Evolutionary conservation across 2,329 filamentous ascomycete species (phyloP).

Genomic region (Neonectria neomacrospora): DNA sequence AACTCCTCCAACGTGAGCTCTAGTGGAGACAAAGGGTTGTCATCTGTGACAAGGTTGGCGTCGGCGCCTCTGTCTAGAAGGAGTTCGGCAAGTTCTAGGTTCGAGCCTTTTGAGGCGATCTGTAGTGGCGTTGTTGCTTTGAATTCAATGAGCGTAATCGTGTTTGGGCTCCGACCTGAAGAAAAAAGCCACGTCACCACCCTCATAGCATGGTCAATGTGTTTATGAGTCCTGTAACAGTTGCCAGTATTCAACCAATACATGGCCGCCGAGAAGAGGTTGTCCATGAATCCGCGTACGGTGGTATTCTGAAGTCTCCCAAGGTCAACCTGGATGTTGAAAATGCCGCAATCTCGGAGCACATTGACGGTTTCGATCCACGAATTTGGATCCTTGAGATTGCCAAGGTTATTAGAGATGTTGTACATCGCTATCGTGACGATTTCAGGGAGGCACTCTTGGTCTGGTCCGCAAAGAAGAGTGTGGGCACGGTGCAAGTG

Average conservation of each 20-base stretch:
- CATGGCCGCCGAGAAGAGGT: neutral
- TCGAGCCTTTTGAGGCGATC: neutral
- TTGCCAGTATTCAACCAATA: neutral
- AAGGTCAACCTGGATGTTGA: conserved; percentile 2
- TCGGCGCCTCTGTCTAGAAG: neutral
- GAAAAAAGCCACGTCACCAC: neutral
- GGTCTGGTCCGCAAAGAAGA: neutral
- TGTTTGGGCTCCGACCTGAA: neutral
- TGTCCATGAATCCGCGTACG: conserved; percentile 5
- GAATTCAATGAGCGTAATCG: too few relatives aligned
- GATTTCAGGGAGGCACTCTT: conserved; percentile 1
- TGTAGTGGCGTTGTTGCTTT: neutral
- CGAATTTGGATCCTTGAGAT: neutral
- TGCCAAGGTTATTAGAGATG: conserved; percentile 6
- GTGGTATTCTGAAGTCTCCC: neutral
- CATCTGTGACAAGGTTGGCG: neutral
- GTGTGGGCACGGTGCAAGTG: conserved; percentile 5
- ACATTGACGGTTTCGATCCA: neutral
- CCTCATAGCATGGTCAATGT: neutral
- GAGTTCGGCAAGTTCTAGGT: neutral
- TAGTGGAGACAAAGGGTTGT: neutral
- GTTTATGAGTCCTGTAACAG: too few relatives aligned
- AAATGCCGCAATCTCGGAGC: neutral
- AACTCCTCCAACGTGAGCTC: neutral
- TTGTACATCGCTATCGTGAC: neutral